Evolutionary conservation across 306 rosid species (phyloP).

Genomic region (Carpinus fangiana): DNA sequence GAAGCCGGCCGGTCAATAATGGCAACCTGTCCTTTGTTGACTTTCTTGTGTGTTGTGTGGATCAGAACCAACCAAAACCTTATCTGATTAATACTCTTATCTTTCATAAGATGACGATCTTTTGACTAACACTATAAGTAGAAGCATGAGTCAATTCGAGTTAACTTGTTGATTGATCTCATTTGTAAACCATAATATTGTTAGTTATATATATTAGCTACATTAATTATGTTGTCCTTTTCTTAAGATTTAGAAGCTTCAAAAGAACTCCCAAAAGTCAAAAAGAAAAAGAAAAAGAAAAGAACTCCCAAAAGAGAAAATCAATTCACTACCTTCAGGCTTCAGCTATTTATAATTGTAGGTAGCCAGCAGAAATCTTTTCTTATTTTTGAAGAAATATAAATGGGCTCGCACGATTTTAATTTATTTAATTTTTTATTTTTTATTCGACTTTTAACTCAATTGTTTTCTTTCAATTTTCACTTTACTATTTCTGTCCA

Average conservation of each 20-base stretch:
- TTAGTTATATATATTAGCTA: too few relatives aligned
- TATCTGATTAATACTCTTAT: neutral
- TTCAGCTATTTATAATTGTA: neutral
- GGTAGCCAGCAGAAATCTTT: neutral
- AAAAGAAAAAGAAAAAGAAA: too few relatives aligned
- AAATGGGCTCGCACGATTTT: too few relatives aligned
- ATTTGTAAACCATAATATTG: too few relatives aligned
- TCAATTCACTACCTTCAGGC: neutral
- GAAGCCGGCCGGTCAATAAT: conserved; percentile 9
- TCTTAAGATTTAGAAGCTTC: neutral
- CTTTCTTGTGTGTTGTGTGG: conserved; percentile 13
- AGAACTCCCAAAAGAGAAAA: too few relatives aligned
- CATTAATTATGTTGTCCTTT: neutral
- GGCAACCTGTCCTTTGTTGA: conserved; percentile 3
- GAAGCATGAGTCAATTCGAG: too few relatives aligned
- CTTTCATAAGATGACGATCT: neutral
- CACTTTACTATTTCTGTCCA: too few relatives aligned
- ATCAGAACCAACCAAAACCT: conserved; percentile 28
- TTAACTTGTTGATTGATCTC: neutral
- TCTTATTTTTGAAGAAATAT: too few relatives aligned
- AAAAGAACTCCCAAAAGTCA: neutral
- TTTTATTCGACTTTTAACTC: too few relatives aligned
- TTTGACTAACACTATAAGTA: neutral
- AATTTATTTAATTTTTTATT: too few relatives aligned
- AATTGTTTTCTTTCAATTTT: too few relatives aligned